Conservation (phyloP, 2,329 filamentous ascomycete species). For the Epichloe gansuensis region DNA sequence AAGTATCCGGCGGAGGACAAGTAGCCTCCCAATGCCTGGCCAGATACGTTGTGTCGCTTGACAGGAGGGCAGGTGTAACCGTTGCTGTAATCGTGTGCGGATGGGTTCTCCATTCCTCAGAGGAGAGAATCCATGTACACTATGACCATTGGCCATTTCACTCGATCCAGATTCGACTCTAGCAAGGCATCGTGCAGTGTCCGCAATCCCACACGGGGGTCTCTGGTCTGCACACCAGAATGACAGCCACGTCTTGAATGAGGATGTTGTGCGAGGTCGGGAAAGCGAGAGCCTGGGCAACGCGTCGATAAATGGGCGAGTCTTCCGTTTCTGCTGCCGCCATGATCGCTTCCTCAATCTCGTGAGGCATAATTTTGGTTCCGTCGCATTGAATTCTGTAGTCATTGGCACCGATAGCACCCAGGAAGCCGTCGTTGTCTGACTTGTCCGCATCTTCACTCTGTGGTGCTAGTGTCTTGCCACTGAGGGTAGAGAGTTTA, state of each 20-base stretch:
- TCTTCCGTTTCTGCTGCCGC: constrained; percentile 25
- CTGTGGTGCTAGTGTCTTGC: constrained; percentile 16
- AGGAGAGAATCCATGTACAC: constrained; percentile 38
- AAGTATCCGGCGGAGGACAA: constrained; percentile 33
- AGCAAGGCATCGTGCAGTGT: constrained; percentile 30
- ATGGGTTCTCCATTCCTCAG: constrained; percentile 40
- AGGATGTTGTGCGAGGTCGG: constrained; percentile 35
- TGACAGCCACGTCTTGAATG: constrained; percentile 39
- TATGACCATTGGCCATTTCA: constrained; percentile 34
- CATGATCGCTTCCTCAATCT: constrained; percentile 38
- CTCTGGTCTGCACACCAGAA: constrained; percentile 32
- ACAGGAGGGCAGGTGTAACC: constrained; percentile 29
- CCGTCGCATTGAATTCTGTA: constrained; percentile 41
- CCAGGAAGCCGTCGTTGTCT: constrained; percentile 33
- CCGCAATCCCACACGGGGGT: constrained; percentile 31
- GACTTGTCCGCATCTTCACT: constrained; percentile 28
- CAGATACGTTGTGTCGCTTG: constrained; percentile 26
- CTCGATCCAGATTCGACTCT: constrained; percentile 30
- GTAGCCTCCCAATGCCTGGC: constrained; percentile 32
- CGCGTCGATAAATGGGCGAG: constrained; percentile 29
- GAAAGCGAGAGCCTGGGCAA: constrained; percentile 35
- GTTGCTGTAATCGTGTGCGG: constrained; percentile 34
- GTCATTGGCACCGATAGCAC: constrained; percentile 37
- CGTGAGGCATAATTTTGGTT: constrained; percentile 36
- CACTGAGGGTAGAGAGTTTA: neutral